Evolutionary conservation across 1,284 basidiomycete species (phyloP).

Genomic region (Ustilago hordei): DNA sequence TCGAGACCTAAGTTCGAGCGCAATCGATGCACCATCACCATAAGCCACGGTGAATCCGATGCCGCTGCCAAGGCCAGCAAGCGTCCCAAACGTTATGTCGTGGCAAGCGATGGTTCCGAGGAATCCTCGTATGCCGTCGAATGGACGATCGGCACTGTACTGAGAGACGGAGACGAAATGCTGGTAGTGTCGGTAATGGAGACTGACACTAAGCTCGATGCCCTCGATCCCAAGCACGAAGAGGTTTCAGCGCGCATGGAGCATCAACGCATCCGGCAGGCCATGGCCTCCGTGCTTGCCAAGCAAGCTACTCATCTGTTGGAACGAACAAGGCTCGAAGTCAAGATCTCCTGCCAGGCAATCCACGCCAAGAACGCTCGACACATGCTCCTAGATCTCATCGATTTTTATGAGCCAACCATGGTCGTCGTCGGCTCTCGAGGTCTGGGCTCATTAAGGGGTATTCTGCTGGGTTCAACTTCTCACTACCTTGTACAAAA

Average conservation of each 20-base stretch:
- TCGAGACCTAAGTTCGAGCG: conserved; percentile 83
- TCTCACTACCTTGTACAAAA: conserved; percentile 97
- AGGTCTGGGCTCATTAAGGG: conserved; percentile 88
- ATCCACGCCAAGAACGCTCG: conserved; percentile 90
- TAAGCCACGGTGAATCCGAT: conserved; percentile 76
- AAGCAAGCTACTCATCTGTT: conserved; percentile 88
- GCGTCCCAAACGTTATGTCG: conserved; percentile 80
- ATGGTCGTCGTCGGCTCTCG: conserved; percentile 96
- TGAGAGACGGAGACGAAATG: conserved; percentile 85
- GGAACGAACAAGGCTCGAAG: conserved; percentile 87
- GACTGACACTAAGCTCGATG: conserved; percentile 80
- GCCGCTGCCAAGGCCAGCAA: conserved; percentile 71
- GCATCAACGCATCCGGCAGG: conserved; percentile 93
- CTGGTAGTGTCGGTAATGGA: conserved; percentile 84
- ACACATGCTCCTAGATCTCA: conserved; percentile 89
- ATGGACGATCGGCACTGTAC: conserved; percentile 88
- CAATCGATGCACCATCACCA: conserved; percentile 89
- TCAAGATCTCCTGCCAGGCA: conserved; percentile 89
- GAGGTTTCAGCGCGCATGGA: conserved; percentile 82
- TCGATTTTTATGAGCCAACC: conserved; percentile 88
- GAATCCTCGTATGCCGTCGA: conserved; percentile 65
- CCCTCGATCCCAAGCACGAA: conserved; percentile 70
- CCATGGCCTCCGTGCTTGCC: conserved; percentile 81
- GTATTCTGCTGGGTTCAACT: conserved; percentile 94
- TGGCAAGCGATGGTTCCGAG: conserved; percentile 92